A percentile compares a stretch with the other conserved stretches of the same genome.
These are phyloP conservation scores for Stevia rebaudiana DNA, from an alignment of 140 eudicot genomes.

Conservation along the genomic window DNA sequence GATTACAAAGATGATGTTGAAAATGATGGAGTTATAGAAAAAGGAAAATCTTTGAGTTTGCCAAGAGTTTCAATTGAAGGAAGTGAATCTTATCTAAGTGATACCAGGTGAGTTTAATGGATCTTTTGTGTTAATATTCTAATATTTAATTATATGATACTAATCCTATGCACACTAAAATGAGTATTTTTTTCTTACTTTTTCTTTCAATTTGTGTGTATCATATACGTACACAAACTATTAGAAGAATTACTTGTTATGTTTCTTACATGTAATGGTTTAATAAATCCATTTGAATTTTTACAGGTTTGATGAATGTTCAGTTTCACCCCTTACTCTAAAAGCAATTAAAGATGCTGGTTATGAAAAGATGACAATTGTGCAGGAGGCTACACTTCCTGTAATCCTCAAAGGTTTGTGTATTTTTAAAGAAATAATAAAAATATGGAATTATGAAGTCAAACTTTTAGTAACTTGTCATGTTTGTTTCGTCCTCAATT, in stretches of 20 bases:
- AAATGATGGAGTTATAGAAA: constrained; percentile 31
- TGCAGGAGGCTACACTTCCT: constrained; percentile 95
- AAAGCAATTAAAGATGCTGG: constrained; percentile 90
- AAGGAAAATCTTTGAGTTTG: constrained; percentile 7
- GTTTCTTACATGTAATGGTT: no score
- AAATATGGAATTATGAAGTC: not conserved
- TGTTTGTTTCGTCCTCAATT: not conserved
- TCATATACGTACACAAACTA: not conserved
- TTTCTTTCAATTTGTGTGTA: not conserved
- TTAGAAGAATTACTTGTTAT: not conserved
- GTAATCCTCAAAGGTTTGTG: constrained; percentile 73
- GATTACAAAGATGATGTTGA: constrained; percentile 39
- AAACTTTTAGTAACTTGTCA: not conserved
- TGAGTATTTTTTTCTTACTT: not conserved
- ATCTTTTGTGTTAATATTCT: not conserved
- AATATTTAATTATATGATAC: no score
- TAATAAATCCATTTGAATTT: not conserved
- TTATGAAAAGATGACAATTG: constrained; percentile 91
- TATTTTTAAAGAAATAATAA: not conserved
- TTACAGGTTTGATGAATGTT: constrained; percentile 85
- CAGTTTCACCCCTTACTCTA: constrained; percentile 65
- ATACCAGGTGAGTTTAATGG: constrained; percentile 55
- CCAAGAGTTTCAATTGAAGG: constrained; percentile 35
- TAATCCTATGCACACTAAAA: not conserved
- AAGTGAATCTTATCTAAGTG: constrained; percentile 70